Evolutionary conservation across 495 filamentous ascomycete species (phyloP), one percentile per base, ranked within the genome.

Genomic region (Wilcoxina mikolae): DNA sequence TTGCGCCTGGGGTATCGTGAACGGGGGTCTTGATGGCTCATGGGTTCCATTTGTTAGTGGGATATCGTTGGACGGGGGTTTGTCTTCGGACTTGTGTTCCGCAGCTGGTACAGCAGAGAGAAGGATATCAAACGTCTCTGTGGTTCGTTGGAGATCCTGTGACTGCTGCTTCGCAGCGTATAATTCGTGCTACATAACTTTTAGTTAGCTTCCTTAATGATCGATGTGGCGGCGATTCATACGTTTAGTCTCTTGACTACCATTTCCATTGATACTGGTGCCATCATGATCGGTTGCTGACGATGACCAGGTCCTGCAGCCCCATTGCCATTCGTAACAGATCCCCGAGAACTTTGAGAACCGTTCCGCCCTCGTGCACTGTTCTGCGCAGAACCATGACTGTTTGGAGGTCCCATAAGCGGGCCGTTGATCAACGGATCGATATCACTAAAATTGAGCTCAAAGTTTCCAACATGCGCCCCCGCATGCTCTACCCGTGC

Each of bases 401-500:
- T 74, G 25, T n/a, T n/a, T n/a, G 78, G 20, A 28, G 47, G 47
- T 26, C 15, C n/a, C 20, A 91, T 78, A 60, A 94, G 74, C 1
- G 77, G 73, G 46, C 77, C 78, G 51, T 81, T 83, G 11, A 80
- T 76, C 23, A 71, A 70, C 23, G 84, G 81, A 62, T 93, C 84
- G 33, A 95, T 72, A 60, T 94, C 88, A 17, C 84, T 87, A 67
- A 94, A 56, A 86, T 85, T 91, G 64, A 95, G 78, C 62, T 95
- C 89, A 49, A 94, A 55, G 44, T 25, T 58, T 50, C 57, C 57
- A 53, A 61, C 12, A 53, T 56, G 58, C 23, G 51, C 41, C 17
- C 91, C 91, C 12, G 91, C 88, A 72, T 94, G 85, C 62, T 96
- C 91, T 54, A 98, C 87, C 62, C 91, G 89, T 12, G 90, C 87